Evolutionary conservation across 2,329 filamentous ascomycete species (phyloP).

Genomic region (Xylogone sp.): DNA sequence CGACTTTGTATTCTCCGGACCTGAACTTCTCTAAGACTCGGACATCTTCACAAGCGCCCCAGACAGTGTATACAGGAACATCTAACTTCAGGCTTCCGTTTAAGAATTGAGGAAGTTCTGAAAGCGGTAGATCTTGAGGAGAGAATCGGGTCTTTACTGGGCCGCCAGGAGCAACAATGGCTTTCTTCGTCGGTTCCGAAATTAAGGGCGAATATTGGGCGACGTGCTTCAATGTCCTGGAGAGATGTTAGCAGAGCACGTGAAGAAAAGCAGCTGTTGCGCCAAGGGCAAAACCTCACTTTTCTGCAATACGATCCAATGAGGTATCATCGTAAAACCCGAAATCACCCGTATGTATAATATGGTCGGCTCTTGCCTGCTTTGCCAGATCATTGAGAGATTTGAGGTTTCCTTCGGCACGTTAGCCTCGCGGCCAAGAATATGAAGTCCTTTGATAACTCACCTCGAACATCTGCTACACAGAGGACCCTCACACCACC

Average conservation of each 20-base stretch:
- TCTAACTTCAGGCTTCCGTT: slow-evolving; percentile 87
- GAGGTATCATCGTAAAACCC: slow-evolving; percentile 98
- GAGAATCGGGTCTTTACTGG: slow-evolving; percentile 84
- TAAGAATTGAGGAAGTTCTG: slow-evolving; percentile 85
- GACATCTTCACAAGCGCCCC: slow-evolving; percentile 98
- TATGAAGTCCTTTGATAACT: slow-evolving; percentile 17
- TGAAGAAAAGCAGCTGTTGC: slow-evolving; percentile 8
- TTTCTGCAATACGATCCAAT: slow-evolving; percentile 94
- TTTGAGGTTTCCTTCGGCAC: slow-evolving; percentile 74
- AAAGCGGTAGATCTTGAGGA: slow-evolving; percentile 80
- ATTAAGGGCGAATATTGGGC: slow-evolving; percentile 97
- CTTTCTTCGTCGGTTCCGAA: slow-evolving; percentile 69
- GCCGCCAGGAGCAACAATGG: slow-evolving; percentile 62
- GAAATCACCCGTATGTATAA: slow-evolving; percentile 98
- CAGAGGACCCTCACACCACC: slow-evolving; percentile 65
- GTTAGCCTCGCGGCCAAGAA: slow-evolving; percentile 17
- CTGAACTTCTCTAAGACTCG: slow-evolving; percentile 96
- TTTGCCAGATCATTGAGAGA: slow-evolving; percentile 96
- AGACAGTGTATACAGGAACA: slow-evolving; percentile 96
- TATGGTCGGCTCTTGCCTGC: slow-evolving; percentile 91
- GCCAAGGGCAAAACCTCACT: slow-evolving; percentile 53
- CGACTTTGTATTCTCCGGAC: slow-evolving; percentile 95
- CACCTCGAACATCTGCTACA: slow-evolving; percentile 71
- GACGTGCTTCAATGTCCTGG: slow-evolving; percentile 93
- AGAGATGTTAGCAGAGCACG: slow-evolving; percentile 20